Conservation (phyloP, 192 early-diverging fungal genomes). For the Phycomyces nitens region DNA sequence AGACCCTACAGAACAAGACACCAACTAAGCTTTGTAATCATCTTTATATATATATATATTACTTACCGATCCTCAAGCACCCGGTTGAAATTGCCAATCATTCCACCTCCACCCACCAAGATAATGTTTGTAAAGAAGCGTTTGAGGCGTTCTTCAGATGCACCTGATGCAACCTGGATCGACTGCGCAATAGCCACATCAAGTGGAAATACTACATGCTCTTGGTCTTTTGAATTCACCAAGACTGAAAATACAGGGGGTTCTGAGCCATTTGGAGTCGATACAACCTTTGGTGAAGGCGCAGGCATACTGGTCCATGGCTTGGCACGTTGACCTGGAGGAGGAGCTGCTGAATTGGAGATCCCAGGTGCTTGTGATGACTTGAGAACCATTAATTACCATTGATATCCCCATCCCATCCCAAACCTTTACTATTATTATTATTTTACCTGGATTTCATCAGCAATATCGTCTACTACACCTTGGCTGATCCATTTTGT, state of each 20-base stretch:
- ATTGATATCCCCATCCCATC: no score
- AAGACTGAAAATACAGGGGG: background rate
- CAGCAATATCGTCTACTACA: constrained; percentile 30
- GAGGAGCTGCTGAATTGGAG: no score
- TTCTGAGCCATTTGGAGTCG: background rate
- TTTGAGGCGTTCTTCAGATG: constrained; percentile 65
- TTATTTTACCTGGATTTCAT: constrained; percentile 23
- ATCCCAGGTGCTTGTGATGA: background rate
- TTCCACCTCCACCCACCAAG: constrained; percentile 81
- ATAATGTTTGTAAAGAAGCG: constrained; percentile 77
- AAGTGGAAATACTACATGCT: constrained; percentile 44
- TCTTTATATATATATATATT: no score
- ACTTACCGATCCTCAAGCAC: constrained; percentile 61
- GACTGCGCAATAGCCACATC: constrained; percentile 70
- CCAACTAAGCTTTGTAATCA: background rate
- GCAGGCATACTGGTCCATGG: no score
- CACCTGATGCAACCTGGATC: constrained; percentile 51
- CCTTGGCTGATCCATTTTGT: constrained; percentile 19
- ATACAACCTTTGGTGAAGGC: background rate
- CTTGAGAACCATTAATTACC: no score
- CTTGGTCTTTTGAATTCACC: background rate
- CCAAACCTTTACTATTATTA: background rate
- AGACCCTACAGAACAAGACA: constrained; percentile 12
- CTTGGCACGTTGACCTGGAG: no score
- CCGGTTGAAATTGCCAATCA: constrained; percentile 61